A percentile compares a stretch with the other conserved stretches of the same genome.
Evolutionary conservation across 2,329 filamentous ascomycete species (phyloP).

Genomic region (Microdochium bolleyi): DNA sequence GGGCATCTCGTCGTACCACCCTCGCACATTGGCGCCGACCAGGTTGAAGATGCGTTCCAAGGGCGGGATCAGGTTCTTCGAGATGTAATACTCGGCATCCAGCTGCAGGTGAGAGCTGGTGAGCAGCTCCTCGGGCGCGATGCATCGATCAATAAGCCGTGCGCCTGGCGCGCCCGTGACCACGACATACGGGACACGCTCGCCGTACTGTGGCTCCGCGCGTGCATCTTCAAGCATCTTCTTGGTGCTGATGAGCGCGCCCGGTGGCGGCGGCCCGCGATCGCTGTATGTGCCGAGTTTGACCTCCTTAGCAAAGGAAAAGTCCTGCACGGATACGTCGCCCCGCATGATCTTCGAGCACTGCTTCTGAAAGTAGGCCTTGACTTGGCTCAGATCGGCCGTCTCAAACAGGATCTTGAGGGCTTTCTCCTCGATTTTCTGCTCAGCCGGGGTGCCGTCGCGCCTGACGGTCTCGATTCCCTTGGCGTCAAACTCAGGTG

Average conservation of each 20-base stretch:
- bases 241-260: constrained; percentile 79
- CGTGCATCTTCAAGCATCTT: constrained; percentile 82
- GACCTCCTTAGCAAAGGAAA: constrained; percentile 91
- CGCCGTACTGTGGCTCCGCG: constrained; percentile 87
- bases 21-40: constrained; percentile 80
- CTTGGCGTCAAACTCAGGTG: constrained; percentile 93
- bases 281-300: constrained; percentile 83
- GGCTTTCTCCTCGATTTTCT: constrained; percentile 92
- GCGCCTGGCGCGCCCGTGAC: constrained; percentile 81
- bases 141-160: constrained; percentile 79
- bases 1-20: constrained; percentile 96
- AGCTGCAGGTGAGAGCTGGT: constrained; percentile 69
- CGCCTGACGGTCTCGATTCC: constrained; percentile 95
- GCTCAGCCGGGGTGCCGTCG: constrained; percentile 89
- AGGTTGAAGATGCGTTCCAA: constrained; percentile 95
- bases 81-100: constrained; percentile 95
- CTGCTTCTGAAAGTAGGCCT: constrained; percentile 81
- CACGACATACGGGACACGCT: constrained; percentile 91
- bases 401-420: constrained; percentile 86
- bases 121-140: constrained; percentile 77
- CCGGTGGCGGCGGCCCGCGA: constrained; percentile 71
- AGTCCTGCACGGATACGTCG: constrained; percentile 83
- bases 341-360: constrained; percentile 90
- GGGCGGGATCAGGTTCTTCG: constrained; percentile 89
- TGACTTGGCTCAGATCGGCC: constrained; percentile 80